Percentiles rank a stretch among this genome's conserved stretches.
Evolutionary conservation across 2,329 filamentous ascomycete species (phyloP).

Genomic region (Diaporthe caulivora): DNA sequence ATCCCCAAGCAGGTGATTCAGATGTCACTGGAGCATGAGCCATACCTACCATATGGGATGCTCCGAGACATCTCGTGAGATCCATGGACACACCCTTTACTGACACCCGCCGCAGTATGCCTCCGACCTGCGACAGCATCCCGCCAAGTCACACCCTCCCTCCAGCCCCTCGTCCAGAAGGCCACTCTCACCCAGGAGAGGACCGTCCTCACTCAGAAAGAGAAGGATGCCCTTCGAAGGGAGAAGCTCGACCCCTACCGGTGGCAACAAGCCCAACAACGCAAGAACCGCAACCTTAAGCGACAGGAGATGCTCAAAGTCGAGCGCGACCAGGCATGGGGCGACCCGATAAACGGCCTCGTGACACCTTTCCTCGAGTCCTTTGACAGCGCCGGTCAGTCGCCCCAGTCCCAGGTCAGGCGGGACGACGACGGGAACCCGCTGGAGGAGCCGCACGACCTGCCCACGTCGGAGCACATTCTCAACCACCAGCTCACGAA

Average conservation of each 20-base stretch:
- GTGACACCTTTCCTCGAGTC: constrained; percentile 87
- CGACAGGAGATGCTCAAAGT: constrained; percentile 77
- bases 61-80: neutral
- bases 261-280: constrained; percentile 83
- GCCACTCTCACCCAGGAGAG: constrained; percentile 73
- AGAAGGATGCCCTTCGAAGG: constrained; percentile 74
- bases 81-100: constrained; percentile 38
- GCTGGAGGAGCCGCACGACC: constrained; percentile 52
- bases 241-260: constrained; percentile 85
- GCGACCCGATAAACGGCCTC: constrained; percentile 84
- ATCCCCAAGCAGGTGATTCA: neutral
- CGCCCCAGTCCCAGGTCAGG: constrained; percentile 49
- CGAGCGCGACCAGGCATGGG: constrained; percentile 73
- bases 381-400: constrained; percentile 75
- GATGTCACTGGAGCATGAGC: neutral
- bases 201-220: constrained; percentile 71
- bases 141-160: constrained; percentile 59
- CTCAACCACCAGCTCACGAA: constrained; percentile 84
- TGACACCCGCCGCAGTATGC: constrained; percentile 62
- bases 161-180: constrained; percentile 72
- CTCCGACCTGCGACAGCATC: constrained; percentile 63
- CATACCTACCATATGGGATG: neutral
- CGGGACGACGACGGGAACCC: constrained; percentile 58
- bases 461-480: constrained; percentile 63
- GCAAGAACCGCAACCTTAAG: constrained; percentile 85